Conservation (phyloP, 768 basidiomycete genomes). For the Glaciozyma martinii region DNA sequence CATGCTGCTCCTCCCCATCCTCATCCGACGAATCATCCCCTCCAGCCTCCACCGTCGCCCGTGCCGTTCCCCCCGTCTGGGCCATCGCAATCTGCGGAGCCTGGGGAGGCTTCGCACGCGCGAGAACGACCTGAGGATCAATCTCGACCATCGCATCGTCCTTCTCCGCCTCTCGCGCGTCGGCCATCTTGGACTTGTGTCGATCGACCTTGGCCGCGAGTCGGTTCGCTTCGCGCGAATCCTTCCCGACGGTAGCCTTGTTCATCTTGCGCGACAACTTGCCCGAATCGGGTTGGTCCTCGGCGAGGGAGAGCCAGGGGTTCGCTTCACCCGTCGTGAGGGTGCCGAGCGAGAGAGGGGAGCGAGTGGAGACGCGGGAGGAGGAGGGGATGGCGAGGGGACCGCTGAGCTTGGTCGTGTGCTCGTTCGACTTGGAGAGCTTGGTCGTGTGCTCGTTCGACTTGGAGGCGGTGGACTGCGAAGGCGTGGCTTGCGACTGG, state of each 20-base stretch:
- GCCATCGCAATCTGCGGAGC: slow-evolving; percentile 34
- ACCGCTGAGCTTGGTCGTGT: slow-evolving; percentile 23
- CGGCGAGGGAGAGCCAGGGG: slow-evolving; percentile 64
- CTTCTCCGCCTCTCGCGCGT: slow-evolving; percentile 51
- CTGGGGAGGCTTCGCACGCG: slow-evolving; percentile 33
- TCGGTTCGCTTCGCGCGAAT: slow-evolving; percentile 41
- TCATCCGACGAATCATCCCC: slow-evolving; percentile 43
- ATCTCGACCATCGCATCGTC: slow-evolving; percentile 79
- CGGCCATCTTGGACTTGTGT: slow-evolving; percentile 47
- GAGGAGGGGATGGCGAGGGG: slow-evolving; percentile 36
- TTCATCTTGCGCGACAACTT: slow-evolving; percentile 63
- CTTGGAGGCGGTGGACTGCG: not conserved
- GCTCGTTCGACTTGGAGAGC: slow-evolving; percentile 5
- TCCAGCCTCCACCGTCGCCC: slow-evolving; percentile 49
- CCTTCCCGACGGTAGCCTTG: slow-evolving; percentile 60
- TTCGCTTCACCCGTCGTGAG: slow-evolving; percentile 46
- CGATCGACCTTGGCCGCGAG: slow-evolving; percentile 27
- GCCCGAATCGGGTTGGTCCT: slow-evolving; percentile 34
- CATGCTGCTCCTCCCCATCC: slow-evolving; percentile 42
- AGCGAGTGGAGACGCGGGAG: slow-evolving; percentile 31
- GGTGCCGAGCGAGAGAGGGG: slow-evolving; percentile 31
- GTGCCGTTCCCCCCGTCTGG: slow-evolving; percentile 1
- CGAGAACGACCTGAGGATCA: slow-evolving; percentile 47
- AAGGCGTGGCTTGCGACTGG: not conserved
- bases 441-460: slow-evolving; percentile 19